phyloP scores from a whole-genome alignment of 2,329 filamentous ascomycete genomes.

The Colletotrichum ledebouriae region DNA sequence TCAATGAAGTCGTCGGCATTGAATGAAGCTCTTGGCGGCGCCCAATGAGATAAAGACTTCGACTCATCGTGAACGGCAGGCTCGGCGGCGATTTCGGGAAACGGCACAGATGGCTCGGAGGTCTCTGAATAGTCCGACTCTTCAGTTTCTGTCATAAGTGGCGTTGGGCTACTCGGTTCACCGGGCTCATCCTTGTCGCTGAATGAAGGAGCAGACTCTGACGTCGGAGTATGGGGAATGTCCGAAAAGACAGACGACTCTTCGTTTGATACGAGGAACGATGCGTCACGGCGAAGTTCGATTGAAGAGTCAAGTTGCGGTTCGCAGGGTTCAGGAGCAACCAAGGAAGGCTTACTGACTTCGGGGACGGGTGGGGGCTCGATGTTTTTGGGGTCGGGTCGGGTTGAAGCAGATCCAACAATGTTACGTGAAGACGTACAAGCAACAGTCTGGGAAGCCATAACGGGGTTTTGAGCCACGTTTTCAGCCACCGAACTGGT shows the following conservation, averaged over 20 bases:
- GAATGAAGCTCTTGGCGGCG: conserved; percentile 28
- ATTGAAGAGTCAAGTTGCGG: conserved; percentile 16
- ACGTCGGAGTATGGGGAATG: conserved; percentile 25
- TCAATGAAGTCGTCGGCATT: conserved; percentile 31
- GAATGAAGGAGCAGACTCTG: conserved; percentile 28
- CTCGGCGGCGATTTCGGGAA: conserved; percentile 25
- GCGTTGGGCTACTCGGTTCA: conserved; percentile 32
- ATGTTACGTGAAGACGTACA: conserved; percentile 38
- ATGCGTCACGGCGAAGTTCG: conserved; percentile 18
- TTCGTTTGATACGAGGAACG: conserved; percentile 20
- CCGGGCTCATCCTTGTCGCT: conserved; percentile 30
- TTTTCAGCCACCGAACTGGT: conserved; percentile 5
- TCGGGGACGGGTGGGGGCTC: conserved; percentile 3
- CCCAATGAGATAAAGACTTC: conserved; percentile 30
- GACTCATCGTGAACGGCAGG: conserved; percentile 22
- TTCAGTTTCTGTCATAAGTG: conserved; percentile 38
- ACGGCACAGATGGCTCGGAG: conserved; percentile 28
- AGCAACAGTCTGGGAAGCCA: conserved; percentile 25
- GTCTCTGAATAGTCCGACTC: conserved; percentile 41
- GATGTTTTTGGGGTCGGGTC: conserved; percentile 10
- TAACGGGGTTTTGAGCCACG: background rate
- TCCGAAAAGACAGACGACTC: conserved; percentile 24
- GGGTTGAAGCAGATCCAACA: conserved; percentile 12
- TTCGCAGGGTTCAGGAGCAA: conserved; percentile 23
- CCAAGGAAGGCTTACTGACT: background rate